Evolutionary conservation across 2,329 filamentous ascomycete species (phyloP).

Genomic region (Mycosphaerella sp.): DNA sequence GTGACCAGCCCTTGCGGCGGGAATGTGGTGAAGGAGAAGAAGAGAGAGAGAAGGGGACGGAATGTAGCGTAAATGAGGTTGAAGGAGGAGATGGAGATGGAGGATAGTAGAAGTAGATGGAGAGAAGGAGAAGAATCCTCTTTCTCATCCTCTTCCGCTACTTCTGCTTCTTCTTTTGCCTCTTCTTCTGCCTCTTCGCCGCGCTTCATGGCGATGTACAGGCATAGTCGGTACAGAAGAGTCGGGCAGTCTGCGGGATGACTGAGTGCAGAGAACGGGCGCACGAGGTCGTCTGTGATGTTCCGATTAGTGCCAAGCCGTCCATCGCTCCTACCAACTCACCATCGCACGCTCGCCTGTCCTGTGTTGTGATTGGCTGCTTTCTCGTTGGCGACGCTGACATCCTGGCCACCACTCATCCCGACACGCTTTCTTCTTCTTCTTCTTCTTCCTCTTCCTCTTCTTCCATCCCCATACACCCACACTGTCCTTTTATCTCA

Average conservation of each 20-base stretch:
- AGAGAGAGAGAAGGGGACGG: not conserved
- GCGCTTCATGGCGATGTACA: conserved; percentile 1
- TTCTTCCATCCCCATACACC: too few relatives aligned
- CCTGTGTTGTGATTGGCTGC: conserved; percentile 10
- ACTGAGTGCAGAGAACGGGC: conserved; percentile 4
- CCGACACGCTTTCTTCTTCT: conserved; percentile 7
- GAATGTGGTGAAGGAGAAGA: not conserved
- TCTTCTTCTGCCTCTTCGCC: not conserved
- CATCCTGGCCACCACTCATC: conserved; percentile 3
- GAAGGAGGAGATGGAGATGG: too few relatives aligned
- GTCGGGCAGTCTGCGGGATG: conserved; percentile 12
- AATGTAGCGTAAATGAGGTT: not conserved
- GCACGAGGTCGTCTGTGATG: conserved; percentile 11
- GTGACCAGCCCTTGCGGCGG: not conserved
- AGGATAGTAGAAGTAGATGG: too few relatives aligned
- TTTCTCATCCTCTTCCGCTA: too few relatives aligned
- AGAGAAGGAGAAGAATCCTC: too few relatives aligned
- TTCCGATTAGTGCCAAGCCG: not conserved
- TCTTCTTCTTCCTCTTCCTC: too few relatives aligned
- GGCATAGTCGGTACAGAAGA: conserved; percentile 5
- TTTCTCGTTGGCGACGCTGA: too few relatives aligned
- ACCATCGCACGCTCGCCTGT: not conserved
- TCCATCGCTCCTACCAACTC: not conserved
- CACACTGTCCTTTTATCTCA: too few relatives aligned
- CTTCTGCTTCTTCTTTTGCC: not conserved